These are phyloP conservation scores for Acarospora socialis DNA, from an alignment of 2,329 filamentous ascomycete species.

Conservation along the genomic window DNA sequence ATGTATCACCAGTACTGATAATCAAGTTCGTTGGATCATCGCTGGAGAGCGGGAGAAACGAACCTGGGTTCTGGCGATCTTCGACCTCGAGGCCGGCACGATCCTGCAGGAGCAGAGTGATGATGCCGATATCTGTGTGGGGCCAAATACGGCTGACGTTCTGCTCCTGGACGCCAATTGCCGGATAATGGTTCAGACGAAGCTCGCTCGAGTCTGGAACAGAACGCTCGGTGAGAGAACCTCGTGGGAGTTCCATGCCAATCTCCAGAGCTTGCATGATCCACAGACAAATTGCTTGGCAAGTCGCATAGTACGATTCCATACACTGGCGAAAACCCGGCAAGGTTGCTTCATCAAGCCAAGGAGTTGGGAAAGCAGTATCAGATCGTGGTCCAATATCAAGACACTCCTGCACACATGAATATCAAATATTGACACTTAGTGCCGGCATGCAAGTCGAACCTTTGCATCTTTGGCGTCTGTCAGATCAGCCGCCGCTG, in stretches of 20 bases:
- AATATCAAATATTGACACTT: too few relatives aligned
- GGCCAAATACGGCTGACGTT: slow-evolving; percentile 18
- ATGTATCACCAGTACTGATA: slow-evolving; percentile 28
- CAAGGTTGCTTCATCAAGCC: slow-evolving; percentile 6
- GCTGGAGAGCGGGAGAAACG: slow-evolving; percentile 11
- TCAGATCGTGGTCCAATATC: slow-evolving; percentile 2
- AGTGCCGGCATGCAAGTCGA: too few relatives aligned
- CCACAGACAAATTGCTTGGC: slow-evolving; percentile 6
- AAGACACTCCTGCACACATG: slow-evolving; percentile 9
- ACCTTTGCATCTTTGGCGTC: too few relatives aligned
- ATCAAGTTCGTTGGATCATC: slow-evolving; percentile 18
- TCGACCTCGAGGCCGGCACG: slow-evolving; percentile 25
- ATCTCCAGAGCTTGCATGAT: slow-evolving; percentile 11
- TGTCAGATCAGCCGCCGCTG: too few relatives aligned
- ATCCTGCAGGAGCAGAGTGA: slow-evolving; percentile 27
- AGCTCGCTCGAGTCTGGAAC: slow-evolving; percentile 13
- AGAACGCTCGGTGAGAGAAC: slow-evolving; percentile 5
- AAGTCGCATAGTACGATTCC: slow-evolving; percentile 10
- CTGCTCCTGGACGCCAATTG: slow-evolving; percentile 15
- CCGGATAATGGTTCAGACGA: slow-evolving; percentile 19
- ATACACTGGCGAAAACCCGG: slow-evolving; percentile 13
- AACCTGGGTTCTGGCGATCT: slow-evolving; percentile 16
- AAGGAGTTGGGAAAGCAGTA: slow-evolving; percentile 9
- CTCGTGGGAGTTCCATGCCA: slow-evolving; percentile 6
- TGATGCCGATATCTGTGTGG: slow-evolving; percentile 13